A percentile compares a stretch with the other conserved stretches of the same genome.
Conservation (phyloP, 2,329 filamentous ascomycete species). For the Macrophomina pseudophaseolina region DNA sequence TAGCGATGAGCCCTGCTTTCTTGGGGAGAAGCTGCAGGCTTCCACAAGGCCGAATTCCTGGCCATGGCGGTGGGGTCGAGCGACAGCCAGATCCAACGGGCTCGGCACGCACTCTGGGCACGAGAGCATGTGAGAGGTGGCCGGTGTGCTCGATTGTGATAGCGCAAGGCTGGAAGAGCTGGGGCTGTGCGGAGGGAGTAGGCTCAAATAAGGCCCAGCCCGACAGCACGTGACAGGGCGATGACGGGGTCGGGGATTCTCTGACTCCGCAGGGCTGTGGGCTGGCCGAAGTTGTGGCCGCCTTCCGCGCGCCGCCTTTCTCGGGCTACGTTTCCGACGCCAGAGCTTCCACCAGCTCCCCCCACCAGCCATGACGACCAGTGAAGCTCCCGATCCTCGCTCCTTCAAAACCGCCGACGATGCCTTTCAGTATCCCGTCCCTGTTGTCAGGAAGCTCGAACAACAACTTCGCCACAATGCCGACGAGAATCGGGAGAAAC, state of each 20-base stretch:
- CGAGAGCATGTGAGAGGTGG: not conserved
- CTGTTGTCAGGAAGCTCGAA: slow-evolving; percentile 66
- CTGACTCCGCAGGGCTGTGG: not conserved
- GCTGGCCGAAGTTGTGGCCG: not conserved
- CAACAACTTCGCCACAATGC: slow-evolving; percentile 67
- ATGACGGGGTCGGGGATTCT: not conserved
- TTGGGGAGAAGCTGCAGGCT: slow-evolving; percentile 16
- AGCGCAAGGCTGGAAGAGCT: slow-evolving; percentile 16
- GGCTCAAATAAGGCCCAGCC: not conserved
- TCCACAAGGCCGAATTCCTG: slow-evolving; percentile 18
- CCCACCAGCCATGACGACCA: slow-evolving; percentile 53
- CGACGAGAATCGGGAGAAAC: slow-evolving; percentile 67
- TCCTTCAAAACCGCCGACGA: slow-evolving; percentile 67
- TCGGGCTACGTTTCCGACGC: slow-evolving; percentile 21
- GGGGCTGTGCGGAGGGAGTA: not conserved
- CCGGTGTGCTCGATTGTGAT: not conserved
- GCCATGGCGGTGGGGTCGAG: not conserved
- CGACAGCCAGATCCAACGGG: not conserved
- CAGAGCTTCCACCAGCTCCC: not conserved
- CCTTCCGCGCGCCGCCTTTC: not conserved
- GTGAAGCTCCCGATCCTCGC: slow-evolving; percentile 60
- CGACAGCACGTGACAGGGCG: slow-evolving; percentile 2
- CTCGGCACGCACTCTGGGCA: not conserved
- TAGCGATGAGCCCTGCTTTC: slow-evolving; percentile 8
- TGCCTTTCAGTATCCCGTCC: slow-evolving; percentile 69